Evolutionary conservation across 257 asterid species (phyloP).

Genomic region (Nicotiana sylvestris): DNA sequence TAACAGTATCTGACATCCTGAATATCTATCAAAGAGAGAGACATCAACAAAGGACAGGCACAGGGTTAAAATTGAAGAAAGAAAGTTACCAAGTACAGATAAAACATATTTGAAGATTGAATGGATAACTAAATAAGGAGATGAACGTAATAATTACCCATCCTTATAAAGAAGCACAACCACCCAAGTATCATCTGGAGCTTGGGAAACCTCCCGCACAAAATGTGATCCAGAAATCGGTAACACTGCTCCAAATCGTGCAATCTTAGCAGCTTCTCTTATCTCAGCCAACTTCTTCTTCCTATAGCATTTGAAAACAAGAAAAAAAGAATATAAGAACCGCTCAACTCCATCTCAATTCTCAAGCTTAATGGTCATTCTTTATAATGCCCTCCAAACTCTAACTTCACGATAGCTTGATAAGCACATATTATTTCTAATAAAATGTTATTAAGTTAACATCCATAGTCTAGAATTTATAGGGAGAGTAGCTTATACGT

Average conservation of each 20-base stretch:
- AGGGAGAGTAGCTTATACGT: too few species aligned
- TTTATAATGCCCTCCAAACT: not conserved
- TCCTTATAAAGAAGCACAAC: conserved; percentile 82
- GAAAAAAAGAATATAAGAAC: not conserved
- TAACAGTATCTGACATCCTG: conserved; percentile 75
- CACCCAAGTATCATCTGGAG: conserved; percentile 89
- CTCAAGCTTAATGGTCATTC: not conserved
- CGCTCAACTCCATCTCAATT: not conserved
- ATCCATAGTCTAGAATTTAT: too few species aligned
- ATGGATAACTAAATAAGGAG: not conserved
- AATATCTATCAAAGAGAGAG: conserved; percentile 29
- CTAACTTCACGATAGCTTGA: too few species aligned
- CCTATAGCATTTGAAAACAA: conserved; percentile 33
- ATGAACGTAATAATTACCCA: conserved; percentile 43
- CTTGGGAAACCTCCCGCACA: conserved; percentile 95
- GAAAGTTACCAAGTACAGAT: not conserved
- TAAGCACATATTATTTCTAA: too few species aligned
- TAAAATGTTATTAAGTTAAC: too few species aligned
- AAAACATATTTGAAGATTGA: not conserved
- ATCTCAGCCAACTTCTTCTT: conserved; percentile 85
- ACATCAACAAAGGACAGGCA: not conserved
- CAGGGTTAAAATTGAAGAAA: not conserved
- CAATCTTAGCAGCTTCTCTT: conserved; percentile 71
- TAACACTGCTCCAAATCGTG: conserved; percentile 73
- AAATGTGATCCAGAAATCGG: conserved; percentile 96